Evolutionary conservation across 1,284 basidiomycete species (phyloP).

Genomic region (Spongispora temasekensis): DNA sequence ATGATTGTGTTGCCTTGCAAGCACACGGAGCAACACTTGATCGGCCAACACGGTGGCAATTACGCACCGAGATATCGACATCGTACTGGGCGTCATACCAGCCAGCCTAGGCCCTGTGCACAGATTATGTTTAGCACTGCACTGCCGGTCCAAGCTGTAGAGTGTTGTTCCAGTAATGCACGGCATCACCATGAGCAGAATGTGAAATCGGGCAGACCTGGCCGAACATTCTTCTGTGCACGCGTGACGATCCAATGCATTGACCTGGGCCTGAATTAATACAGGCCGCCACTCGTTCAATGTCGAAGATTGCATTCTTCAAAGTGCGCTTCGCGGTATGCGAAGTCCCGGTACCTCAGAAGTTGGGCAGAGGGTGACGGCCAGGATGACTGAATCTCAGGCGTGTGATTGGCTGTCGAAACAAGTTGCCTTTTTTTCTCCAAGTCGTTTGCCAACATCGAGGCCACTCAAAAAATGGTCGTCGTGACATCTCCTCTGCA

Average conservation of each 20-base stretch:
- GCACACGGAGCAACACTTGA: no score
- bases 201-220: constrained; percentile 4
- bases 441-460: constrained; percentile 8
- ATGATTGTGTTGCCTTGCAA: not conserved
- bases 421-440: not conserved
- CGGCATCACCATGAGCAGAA: not conserved
- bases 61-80: not conserved
- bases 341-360: not conserved
- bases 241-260: not conserved
- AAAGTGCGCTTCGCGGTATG: not conserved
- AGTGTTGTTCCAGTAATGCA: no score
- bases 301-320: not conserved
- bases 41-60: not conserved
- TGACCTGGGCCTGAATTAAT: not conserved
- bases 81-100: not conserved
- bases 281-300: not conserved
- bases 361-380: not conserved
- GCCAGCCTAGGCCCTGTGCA: not conserved
- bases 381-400: not conserved
- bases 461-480: constrained; percentile 27
- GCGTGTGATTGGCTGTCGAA: not conserved
- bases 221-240: constrained; percentile 4
- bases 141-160: no score
- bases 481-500: constrained; percentile 22
- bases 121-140: no score